These are phyloP conservation scores for Talaromyces sp. DNA, from an alignment of 2,329 filamentous ascomycete genomes.

Conservation along the genomic window DNA sequence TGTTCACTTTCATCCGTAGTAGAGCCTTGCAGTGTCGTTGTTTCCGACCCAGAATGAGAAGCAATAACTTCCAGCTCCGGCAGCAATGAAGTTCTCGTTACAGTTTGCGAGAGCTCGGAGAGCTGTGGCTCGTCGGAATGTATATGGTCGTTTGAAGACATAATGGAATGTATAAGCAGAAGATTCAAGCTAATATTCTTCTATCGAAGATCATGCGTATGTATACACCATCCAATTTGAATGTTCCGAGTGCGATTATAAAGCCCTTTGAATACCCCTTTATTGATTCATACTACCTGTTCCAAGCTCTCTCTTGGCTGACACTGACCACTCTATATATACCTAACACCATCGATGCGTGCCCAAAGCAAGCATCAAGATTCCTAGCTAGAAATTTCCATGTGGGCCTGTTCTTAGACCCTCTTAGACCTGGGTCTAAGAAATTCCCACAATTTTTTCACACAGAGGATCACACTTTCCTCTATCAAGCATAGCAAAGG, in stretches of 20 bases:
- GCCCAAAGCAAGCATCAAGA: background rate
- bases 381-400: conserved; percentile 6
- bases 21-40: conserved; percentile 5
- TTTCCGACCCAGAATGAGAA: conserved; percentile 9
- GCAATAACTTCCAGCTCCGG: conserved; percentile 1
- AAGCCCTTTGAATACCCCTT: background rate
- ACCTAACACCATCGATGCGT: conserved; percentile 5
- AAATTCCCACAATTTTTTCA: background rate
- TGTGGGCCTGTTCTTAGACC: conserved; percentile 3
- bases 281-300: background rate
- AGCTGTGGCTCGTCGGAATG: background rate
- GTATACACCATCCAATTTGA: background rate
- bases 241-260: background rate
- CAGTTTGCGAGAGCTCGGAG: background rate
- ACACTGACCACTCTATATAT: background rate
- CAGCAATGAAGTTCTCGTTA: conserved; percentile 1
- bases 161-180: background rate
- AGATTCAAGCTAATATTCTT: background rate
- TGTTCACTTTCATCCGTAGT: background rate
- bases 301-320: background rate
- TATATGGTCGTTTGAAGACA: conserved; percentile 6
- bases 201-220: background rate
- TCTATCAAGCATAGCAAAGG: conserved; percentile 1
- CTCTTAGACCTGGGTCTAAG: background rate
- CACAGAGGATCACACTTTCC: background rate